These are phyloP conservation scores for Citeromyces matritensis DNA, from an alignment of 805 yeast genomes.

Conservation along the genomic window DNA sequence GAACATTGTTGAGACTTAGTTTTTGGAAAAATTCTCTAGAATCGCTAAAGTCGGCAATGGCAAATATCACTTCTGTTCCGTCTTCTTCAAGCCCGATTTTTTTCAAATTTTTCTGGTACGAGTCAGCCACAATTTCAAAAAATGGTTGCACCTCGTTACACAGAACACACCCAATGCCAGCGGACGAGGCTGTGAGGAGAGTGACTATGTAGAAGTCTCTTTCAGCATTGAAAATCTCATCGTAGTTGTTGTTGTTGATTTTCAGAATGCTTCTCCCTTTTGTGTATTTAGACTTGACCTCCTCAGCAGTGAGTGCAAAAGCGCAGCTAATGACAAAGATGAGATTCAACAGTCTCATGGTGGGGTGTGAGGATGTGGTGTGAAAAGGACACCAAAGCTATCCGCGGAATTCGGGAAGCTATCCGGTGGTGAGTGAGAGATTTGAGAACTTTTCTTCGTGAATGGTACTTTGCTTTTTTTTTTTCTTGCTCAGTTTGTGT, in stretches of 20 bases:
- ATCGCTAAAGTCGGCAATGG: slow-evolving; percentile 55
- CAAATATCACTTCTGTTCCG: slow-evolving; percentile 39
- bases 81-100: slow-evolving; percentile 39
- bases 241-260: slow-evolving; percentile 47
- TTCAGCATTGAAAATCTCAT: slow-evolving; percentile 38
- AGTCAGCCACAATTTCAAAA: slow-evolving; percentile 40
- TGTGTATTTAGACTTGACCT: slow-evolving; percentile 4
- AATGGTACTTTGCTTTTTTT: too few relatives aligned
- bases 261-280: slow-evolving; percentile 17
- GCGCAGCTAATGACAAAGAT: neutral
- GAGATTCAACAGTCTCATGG: too few relatives aligned
- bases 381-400: too few relatives aligned
- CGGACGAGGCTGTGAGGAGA: slow-evolving; percentile 58
- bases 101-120: slow-evolving; percentile 30
- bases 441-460: too few relatives aligned
- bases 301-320: slow-evolving; percentile 1
- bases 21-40: slow-evolving; percentile 35
- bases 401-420: too few relatives aligned
- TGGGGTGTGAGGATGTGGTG: too few relatives aligned
- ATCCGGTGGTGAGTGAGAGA: too few relatives aligned
- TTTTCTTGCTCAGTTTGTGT: too few relatives aligned
- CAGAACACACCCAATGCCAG: slow-evolving; percentile 61
- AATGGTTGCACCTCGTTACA: slow-evolving; percentile 63
- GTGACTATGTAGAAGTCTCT: slow-evolving; percentile 52
- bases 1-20: slow-evolving; percentile 55